Conservation (phyloP, 495 filamentous ascomycete species). For the Penicillium angulare region DNA sequence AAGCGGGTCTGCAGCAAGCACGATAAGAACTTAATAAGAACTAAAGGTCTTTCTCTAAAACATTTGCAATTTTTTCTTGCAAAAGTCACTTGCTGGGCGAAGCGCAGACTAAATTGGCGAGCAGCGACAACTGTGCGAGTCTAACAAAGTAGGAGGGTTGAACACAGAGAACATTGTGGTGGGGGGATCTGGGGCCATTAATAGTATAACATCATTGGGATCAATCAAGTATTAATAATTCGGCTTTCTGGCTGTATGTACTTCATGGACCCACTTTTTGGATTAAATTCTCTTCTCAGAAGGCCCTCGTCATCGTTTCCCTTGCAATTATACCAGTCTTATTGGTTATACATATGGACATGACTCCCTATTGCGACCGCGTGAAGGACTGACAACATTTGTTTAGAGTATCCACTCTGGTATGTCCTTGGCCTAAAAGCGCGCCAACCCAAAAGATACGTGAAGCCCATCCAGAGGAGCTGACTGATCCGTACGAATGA, state of each 20-base stretch:
- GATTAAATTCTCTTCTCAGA: background rate
- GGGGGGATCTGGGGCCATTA: conserved; percentile 20
- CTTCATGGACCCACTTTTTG: conserved; percentile 8
- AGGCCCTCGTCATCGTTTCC: background rate
- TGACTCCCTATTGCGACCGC: background rate
- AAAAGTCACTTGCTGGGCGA: background rate
- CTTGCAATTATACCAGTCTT: background rate
- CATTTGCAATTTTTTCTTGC: too few relatives aligned
- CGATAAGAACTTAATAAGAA: background rate
- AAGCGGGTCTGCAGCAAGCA: conserved; percentile 9
- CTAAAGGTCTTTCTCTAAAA: conserved; percentile 2
- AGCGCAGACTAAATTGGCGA: background rate
- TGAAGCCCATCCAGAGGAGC: background rate
- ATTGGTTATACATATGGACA: background rate
- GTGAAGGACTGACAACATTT: background rate
- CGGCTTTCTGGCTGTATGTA: conserved; percentile 1
- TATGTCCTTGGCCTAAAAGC: conserved; percentile 12
- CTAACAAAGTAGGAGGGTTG: background rate
- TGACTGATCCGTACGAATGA: conserved; percentile 14
- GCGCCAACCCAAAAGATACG: conserved; percentile 9
- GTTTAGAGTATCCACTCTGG: conserved; percentile 6
- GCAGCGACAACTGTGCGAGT: background rate
- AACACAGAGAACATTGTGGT: conserved; percentile 2
- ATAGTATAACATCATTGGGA: too few relatives aligned
- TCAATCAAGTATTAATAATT: too few relatives aligned